Percentiles rank a stretch among this genome's conserved stretches.
phyloP scores from a whole-genome alignment of 257 asterid genomes.

The Euphrasia confusa region DNA sequence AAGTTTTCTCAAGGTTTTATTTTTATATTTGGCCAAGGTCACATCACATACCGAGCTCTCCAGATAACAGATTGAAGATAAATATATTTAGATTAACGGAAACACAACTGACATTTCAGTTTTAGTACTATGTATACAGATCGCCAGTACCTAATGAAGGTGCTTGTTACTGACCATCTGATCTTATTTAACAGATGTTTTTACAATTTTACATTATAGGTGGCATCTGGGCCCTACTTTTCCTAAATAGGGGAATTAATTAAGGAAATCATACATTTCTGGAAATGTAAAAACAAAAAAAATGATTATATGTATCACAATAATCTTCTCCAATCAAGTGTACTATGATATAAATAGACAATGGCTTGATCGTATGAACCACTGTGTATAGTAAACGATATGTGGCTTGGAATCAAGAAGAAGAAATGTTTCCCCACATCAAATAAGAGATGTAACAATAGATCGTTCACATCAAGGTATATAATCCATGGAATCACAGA shows the following conservation, averaged over 20 bases:
- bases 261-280: not conserved
- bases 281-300: not conserved
- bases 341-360: not conserved
- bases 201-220: conserved; percentile 3
- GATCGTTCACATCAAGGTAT: not conserved
- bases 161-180: not conserved
- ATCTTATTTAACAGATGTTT: not conserved
- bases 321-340: conserved; percentile 4
- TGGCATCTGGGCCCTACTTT: not conserved
- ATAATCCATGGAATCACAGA: conserved; percentile 3
- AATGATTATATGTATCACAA: not conserved
- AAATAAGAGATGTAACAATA: not conserved
- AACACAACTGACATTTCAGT: not conserved
- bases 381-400: not conserved
- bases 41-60: not conserved
- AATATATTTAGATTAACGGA: not conserved
- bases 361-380: not conserved
- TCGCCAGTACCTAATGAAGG: not conserved
- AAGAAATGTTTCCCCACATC: not conserved
- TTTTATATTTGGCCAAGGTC: not conserved
- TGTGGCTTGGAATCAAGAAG: not conserved
- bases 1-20: not conserved
- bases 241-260: not conserved
- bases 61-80: not conserved
- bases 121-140: not conserved